phyloP scores from a whole-genome alignment of 2,329 filamentous ascomycete genomes.

The Leptosphaerulina australis region DNA sequence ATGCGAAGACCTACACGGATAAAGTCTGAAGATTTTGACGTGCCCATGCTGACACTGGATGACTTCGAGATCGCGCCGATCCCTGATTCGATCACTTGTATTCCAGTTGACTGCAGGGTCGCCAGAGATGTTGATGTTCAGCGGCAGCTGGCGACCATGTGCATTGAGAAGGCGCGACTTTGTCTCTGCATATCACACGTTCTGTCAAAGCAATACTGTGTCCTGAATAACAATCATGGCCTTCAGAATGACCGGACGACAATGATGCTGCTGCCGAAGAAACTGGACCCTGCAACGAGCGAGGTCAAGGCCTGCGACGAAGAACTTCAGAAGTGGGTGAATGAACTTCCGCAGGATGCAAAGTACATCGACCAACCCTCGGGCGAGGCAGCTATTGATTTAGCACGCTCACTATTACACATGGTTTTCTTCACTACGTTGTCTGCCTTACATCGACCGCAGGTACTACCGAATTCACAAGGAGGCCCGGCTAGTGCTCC shows the following conservation, averaged over 20 bases:
- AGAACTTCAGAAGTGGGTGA: constrained; percentile 78
- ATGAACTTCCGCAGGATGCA: constrained; percentile 72
- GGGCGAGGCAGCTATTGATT: constrained; percentile 62
- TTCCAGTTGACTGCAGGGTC: constrained; percentile 72
- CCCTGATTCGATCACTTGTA: constrained; percentile 69
- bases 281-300: constrained; percentile 78
- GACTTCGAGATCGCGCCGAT: constrained; percentile 82
- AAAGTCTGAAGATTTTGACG: constrained; percentile 91
- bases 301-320: constrained; percentile 80
- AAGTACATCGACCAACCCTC: constrained; percentile 68
- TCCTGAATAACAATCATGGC: constrained; percentile 81
- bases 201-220: constrained; percentile 88
- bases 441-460: constrained; percentile 87
- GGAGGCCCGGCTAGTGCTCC: constrained; percentile 56
- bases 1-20: constrained; percentile 93
- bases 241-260: constrained; percentile 70
- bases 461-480: constrained; percentile 79
- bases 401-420: constrained; percentile 86
- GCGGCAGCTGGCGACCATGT: constrained; percentile 81
- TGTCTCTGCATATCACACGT: constrained; percentile 90
- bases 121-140: constrained; percentile 75
- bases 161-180: constrained; percentile 87
- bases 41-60: constrained; percentile 81
- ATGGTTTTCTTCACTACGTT: constrained; percentile 94
- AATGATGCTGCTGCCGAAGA: constrained; percentile 92